Evolutionary conservation across 1,139 yeast genomes (phyloP).

Genomic region (Geotrichum macrosporum): DNA sequence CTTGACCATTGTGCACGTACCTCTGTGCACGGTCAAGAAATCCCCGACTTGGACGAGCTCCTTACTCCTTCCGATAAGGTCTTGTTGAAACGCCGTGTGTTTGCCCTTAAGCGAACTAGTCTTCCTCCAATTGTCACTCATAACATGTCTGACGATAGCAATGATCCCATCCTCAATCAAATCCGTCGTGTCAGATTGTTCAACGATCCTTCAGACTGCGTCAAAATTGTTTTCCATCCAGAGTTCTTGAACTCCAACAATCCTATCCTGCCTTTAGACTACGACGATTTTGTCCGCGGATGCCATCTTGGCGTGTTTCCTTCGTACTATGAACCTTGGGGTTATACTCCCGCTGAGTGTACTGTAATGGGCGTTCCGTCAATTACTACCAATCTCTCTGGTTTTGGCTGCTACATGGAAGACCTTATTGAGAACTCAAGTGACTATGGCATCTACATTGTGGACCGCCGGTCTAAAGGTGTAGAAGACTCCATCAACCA

Average conservation of each 20-base stretch:
- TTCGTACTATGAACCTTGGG: conserved; percentile 98
- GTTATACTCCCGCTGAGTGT: conserved; percentile 98
- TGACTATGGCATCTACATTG: conserved; percentile 95
- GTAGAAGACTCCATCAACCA: conserved; percentile 94
- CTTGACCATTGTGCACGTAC: conserved; percentile 87
- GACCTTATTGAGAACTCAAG: conserved; percentile 90
- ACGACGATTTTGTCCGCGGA: conserved; percentile 96
- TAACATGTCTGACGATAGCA: conserved; percentile 88
- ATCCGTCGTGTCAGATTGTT: conserved; percentile 88
- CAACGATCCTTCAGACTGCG: conserved; percentile 85
- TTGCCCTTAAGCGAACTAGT: conserved; percentile 82
- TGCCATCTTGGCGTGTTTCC: conserved; percentile 99
- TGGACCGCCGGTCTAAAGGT: conserved; percentile 88
- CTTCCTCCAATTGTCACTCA: conserved; percentile 98
- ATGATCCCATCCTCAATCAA: conserved; percentile 87
- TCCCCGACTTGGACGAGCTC: conserved; percentile 70
- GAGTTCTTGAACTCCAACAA: conserved; percentile 93
- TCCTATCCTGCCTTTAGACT: conserved; percentile 88
- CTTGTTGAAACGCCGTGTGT: conserved; percentile 82
- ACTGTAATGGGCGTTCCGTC: conserved; percentile 99
- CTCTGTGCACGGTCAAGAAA: conserved; percentile 56
- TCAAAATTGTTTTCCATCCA: conserved; percentile 94
- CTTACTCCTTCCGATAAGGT: conserved; percentile 87
- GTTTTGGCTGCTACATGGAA: conserved; percentile 98
- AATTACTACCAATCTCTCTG: conserved; percentile 93